A percentile compares a stretch with the other conserved stretches of the same genome.
These are phyloP conservation scores for Stephania cephalantha DNA, from an alignment of 164 flowering plant species.

Conservation along the genomic window DNA sequence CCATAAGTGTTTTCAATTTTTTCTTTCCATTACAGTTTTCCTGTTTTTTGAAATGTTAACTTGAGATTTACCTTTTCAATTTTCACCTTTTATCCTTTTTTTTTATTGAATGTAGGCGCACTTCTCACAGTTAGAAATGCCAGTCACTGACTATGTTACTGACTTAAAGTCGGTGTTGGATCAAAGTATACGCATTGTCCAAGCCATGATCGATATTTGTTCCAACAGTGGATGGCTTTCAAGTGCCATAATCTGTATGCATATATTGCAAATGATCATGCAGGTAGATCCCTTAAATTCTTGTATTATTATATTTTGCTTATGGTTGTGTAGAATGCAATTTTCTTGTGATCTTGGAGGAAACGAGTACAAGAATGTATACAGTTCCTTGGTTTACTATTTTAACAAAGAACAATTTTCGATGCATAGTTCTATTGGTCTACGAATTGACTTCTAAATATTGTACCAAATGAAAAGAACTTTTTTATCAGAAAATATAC, in stretches of 20 bases:
- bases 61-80: background rate
- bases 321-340: no score
- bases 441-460: no score
- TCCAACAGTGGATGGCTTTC: conserved; percentile 99
- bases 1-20: background rate
- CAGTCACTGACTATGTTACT: conserved; percentile 90
- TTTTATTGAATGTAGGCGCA: conserved; percentile 60
- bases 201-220: conserved; percentile 98
- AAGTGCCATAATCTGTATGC: conserved; percentile 88
- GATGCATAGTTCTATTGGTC: no score
- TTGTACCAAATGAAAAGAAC: no score
- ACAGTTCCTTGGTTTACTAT: no score
- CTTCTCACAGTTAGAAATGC: conserved; percentile 81
- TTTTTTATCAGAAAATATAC: no score
- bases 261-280: conserved; percentile 95
- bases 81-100: background rate
- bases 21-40: background rate
- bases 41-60: background rate
- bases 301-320: no score
- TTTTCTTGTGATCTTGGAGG: no score
- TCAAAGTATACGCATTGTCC: conserved; percentile 95
- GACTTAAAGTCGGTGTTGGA: conserved; percentile 95
- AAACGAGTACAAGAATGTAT: no score
- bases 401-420: no score
- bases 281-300: conserved; percentile 48